Conservation (phyloP, 257 asterid genomes). For the Fraxinus quadrangulata region DNA sequence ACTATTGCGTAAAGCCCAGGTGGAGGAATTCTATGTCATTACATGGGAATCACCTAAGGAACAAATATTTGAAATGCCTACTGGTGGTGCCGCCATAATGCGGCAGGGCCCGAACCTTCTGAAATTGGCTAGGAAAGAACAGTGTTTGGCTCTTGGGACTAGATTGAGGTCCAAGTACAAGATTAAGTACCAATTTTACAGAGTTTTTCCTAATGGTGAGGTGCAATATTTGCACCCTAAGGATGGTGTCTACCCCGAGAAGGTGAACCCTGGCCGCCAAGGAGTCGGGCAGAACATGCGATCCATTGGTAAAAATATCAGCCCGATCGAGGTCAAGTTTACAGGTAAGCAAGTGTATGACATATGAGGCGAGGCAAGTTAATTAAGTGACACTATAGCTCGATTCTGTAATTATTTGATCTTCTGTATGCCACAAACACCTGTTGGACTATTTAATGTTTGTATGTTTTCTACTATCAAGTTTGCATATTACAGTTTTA, state of each 20-base stretch:
- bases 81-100: constrained; percentile 12
- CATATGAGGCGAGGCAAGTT: constrained; percentile 38
- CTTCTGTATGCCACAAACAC: not conserved
- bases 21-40: constrained; percentile 53
- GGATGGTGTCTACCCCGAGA: constrained; percentile 95
- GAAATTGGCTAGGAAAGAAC: constrained; percentile 81
- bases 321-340: constrained; percentile 85
- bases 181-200: constrained; percentile 79
- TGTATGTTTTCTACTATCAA: not conserved
- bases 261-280: constrained; percentile 81
- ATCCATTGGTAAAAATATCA: constrained; percentile 76
- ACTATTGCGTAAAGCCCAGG: constrained; percentile 30
- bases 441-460: not conserved
- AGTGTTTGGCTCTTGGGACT: constrained; percentile 87
- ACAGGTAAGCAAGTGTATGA: constrained; percentile 86
- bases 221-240: constrained; percentile 94
- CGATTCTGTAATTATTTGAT: not conserved
- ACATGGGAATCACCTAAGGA: constrained; percentile 12
- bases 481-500: not conserved
- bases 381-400: not conserved
- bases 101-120: not conserved
- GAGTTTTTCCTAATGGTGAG: constrained; percentile 93
- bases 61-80: constrained; percentile 3
- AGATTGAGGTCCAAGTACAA: constrained; percentile 85
- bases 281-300: constrained; percentile 80